Evolutionary conservation across 2,329 filamentous ascomycete species (phyloP).

Genomic region (Pezicula carpinea): DNA sequence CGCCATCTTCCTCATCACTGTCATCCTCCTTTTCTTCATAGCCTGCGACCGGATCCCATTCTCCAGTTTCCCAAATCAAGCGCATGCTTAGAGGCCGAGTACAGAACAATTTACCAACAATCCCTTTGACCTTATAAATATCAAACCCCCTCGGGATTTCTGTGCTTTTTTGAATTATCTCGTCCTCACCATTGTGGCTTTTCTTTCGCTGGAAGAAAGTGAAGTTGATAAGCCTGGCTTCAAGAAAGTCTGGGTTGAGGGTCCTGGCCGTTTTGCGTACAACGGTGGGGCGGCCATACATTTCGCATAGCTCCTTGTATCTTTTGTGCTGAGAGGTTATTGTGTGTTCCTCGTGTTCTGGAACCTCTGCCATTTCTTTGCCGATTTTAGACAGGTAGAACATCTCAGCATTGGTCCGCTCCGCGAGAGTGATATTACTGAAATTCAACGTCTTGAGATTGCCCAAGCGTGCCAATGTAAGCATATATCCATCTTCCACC

Average conservation of each 20-base stretch:
- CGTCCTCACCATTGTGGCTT: slow-evolving; percentile 9
- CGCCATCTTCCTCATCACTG: slow-evolving; percentile 22
- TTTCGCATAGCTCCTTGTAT: slow-evolving; percentile 67
- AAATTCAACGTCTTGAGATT: slow-evolving; percentile 69
- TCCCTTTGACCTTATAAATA: slow-evolving; percentile 75
- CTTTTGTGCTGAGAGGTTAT: slow-evolving; percentile 64
- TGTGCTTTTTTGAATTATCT: slow-evolving; percentile 15
- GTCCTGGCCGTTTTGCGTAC: slow-evolving; percentile 41
- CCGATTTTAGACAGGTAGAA: slow-evolving; percentile 88
- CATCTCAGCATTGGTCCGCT: slow-evolving; percentile 83
- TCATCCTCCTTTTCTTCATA: slow-evolving; percentile 53
- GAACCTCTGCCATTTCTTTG: slow-evolving; percentile 62
- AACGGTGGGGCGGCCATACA: slow-evolving; percentile 69
- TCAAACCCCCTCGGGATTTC: slow-evolving; percentile 72
- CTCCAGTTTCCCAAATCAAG: slow-evolving; percentile 84
- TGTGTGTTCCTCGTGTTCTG: slow-evolving; percentile 45
- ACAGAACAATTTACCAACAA: slow-evolving; percentile 68
- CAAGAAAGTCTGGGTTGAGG: slow-evolving; percentile 74
- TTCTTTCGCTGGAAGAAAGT: slow-evolving; percentile 37
- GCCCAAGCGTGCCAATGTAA: slow-evolving; percentile 72
- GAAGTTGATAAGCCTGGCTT: slow-evolving; percentile 70
- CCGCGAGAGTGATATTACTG: slow-evolving; percentile 62
- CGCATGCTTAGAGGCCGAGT: slow-evolving; percentile 58
- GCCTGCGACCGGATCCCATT: slow-evolving; percentile 74
- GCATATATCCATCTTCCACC: slow-evolving; percentile 82